phyloP scores from a whole-genome alignment of 495 filamentous ascomycete genomes.

The Penicillium robsamsonii region DNA sequence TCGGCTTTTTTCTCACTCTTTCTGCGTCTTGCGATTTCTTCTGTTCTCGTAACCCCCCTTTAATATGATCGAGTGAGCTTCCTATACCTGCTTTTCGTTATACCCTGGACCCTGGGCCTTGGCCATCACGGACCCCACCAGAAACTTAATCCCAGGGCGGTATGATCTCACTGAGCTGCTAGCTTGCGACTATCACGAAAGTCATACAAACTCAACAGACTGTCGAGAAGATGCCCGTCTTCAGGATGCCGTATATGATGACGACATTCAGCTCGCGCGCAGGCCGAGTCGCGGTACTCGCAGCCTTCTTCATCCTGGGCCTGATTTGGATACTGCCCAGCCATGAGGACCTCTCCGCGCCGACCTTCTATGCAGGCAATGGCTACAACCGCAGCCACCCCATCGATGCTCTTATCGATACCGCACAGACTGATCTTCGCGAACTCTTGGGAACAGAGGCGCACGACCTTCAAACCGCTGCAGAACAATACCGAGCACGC shows the following conservation, averaged over 20 bases:
- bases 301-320: neutral
- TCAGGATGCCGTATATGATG: neutral
- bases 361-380: neutral
- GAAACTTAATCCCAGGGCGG: neutral
- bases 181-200: neutral
- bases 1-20: neutral
- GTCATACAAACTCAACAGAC: neutral
- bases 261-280: slow-evolving; percentile 3
- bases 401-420: slow-evolving; percentile 11
- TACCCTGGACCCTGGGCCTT: neutral
- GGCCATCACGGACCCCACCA: neutral
- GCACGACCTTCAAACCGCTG: slow-evolving; percentile 6
- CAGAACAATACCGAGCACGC: slow-evolving; percentile 11
- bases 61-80: neutral
- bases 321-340: slow-evolving; percentile 3
- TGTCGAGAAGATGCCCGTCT: neutral
- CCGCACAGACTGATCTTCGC: slow-evolving; percentile 6
- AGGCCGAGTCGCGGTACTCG: neutral
- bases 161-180: neutral
- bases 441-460: slow-evolving; percentile 5
- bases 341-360: neutral
- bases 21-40: neutral
- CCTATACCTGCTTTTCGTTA: neutral
- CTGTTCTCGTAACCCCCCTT: neutral
- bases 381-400: slow-evolving; percentile 8